Evolutionary conservation across 2,329 filamentous ascomycete species (phyloP).

Genomic region (Zymoseptoria tritici): DNA sequence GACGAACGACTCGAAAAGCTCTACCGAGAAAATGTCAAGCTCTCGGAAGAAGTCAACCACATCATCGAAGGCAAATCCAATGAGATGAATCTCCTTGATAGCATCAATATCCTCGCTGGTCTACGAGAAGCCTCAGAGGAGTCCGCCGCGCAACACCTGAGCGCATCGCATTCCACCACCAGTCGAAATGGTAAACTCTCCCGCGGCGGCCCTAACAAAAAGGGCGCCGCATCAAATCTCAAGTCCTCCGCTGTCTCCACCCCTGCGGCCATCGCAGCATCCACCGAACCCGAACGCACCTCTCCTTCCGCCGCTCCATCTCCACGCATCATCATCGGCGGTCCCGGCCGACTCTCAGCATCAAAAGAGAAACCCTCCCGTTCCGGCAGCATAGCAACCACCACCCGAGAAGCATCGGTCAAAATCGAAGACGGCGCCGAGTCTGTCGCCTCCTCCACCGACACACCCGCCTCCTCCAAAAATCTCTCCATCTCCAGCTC

Average conservation of each 20-base stretch:
- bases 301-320: constrained; percentile 25
- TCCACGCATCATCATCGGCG: constrained; percentile 24
- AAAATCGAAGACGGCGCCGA: constrained; percentile 43
- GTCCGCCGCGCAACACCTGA: constrained; percentile 29
- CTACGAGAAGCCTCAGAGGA: constrained; percentile 42
- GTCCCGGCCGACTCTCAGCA: constrained; percentile 17
- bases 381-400: constrained; percentile 38
- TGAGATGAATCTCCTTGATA: constrained; percentile 36
- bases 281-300: constrained; percentile 23
- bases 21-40: constrained; percentile 42
- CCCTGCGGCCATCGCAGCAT: constrained; percentile 16
- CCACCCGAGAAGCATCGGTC: constrained; percentile 42
- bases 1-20: constrained; percentile 41
- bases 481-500: constrained; percentile 21
- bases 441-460: constrained; percentile 32
- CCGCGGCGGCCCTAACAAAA: constrained; percentile 6
- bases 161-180: constrained; percentile 17
- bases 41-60: constrained; percentile 39
- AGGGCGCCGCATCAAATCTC: constrained; percentile 1
- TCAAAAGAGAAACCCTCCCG: constrained; percentile 33
- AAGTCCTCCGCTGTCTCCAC: constrained; percentile 20
- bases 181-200: constrained; percentile 19
- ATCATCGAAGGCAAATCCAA: constrained; percentile 38
- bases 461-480: constrained; percentile 17
- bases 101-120: constrained; percentile 41